phyloP scores from a whole-genome alignment of 495 filamentous ascomycete species.

The Chlorociboria aeruginascens region DNA sequence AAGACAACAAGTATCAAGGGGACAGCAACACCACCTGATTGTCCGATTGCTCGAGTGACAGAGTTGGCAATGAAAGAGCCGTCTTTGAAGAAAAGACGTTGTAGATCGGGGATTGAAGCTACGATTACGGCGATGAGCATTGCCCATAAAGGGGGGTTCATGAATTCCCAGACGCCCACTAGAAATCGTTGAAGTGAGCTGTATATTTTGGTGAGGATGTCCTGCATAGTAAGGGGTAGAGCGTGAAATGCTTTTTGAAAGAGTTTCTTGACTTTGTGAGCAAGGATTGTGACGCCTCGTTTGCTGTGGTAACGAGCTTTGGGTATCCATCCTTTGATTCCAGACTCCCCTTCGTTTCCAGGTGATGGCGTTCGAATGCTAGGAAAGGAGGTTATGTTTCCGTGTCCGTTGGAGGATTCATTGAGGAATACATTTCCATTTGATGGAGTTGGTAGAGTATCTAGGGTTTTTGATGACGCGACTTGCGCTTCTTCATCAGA shows the following conservation, averaged over 20 bases:
- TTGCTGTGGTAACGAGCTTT: constrained; percentile 2
- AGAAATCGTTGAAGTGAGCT: constrained; percentile 39
- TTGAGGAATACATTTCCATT: constrained; percentile 21
- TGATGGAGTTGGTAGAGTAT: constrained; percentile 16
- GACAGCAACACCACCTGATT: constrained; percentile 83
- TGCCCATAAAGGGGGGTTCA: constrained; percentile 97
- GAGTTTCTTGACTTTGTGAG: not conserved
- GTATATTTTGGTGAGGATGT: constrained; percentile 31
- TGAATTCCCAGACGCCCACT: constrained; percentile 71
- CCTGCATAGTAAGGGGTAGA: constrained; percentile 51
- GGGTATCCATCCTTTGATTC: constrained; percentile 15
- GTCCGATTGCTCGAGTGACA: constrained; percentile 73
- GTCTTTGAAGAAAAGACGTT: constrained; percentile 74
- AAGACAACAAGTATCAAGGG: constrained; percentile 94
- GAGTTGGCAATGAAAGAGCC: constrained; percentile 90
- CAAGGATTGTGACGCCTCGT: constrained; percentile 1
- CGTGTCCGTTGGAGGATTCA: constrained; percentile 9
- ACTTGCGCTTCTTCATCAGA: constrained; percentile 11
- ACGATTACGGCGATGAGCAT: constrained; percentile 85
- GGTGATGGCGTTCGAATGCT: constrained; percentile 12
- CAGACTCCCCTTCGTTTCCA: constrained; percentile 11
- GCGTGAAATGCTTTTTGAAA: constrained; percentile 4
- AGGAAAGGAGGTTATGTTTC: constrained; percentile 21
- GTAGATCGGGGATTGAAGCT: constrained; percentile 77
- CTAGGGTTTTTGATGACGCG: constrained; percentile 9